These are phyloP conservation scores for Coccomyxa sp. DNA, from an alignment of 139 green algal genomes.

Conservation along the genomic window DNA sequence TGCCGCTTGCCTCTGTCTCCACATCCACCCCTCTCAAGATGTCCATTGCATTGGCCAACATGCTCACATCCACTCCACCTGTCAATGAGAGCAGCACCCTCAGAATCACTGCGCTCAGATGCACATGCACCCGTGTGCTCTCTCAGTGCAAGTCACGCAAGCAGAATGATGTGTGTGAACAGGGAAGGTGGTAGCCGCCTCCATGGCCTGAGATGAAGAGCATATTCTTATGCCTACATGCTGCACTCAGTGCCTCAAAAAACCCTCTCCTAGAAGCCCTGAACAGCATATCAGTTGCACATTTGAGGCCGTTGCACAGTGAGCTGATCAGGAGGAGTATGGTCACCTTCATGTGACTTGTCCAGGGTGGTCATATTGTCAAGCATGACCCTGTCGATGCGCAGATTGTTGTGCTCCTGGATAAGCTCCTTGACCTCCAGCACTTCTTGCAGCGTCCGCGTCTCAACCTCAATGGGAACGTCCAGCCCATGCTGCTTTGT, in stretches of 20 bases:
- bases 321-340: no score
- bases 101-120: no score
- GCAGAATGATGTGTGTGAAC: no score
- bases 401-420: constrained; percentile 15
- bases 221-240: no score
- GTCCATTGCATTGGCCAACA: constrained; percentile 58
- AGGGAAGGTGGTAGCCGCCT: no score
- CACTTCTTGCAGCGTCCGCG: constrained; percentile 86
- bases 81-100: no score
- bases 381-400: constrained; percentile 87
- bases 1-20: constrained; percentile 94
- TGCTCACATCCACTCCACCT: constrained; percentile 76
- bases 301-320: no score
- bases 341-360: no score
- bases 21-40: constrained; percentile 38
- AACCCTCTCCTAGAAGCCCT: no score
- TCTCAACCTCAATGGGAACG: constrained; percentile 86
- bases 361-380: constrained; percentile 93
- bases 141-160: no score
- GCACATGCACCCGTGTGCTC: neutral
- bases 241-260: neutral
- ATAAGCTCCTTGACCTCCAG: constrained; percentile 65
- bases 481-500: constrained; percentile 33
- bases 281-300: no score
- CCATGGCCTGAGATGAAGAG: no score